Evolutionary conservation across 768 basidiomycete genomes (phyloP).

Genomic region (Collybia sp.): DNA sequence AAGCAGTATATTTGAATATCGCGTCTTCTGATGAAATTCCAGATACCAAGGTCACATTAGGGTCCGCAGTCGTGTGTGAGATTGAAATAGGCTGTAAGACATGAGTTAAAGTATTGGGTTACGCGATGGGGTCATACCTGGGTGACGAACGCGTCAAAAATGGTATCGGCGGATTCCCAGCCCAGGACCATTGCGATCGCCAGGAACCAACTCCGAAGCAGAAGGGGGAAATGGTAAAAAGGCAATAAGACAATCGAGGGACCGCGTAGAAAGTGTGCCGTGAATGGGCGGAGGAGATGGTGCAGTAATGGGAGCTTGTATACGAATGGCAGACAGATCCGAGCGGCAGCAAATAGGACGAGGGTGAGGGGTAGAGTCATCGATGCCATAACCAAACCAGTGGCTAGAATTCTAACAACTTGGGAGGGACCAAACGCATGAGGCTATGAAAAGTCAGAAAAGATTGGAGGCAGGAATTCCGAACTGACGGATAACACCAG

Average conservation of each 20-base stretch:
- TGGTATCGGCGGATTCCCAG: slow-evolving; percentile 60
- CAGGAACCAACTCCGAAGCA: slow-evolving; percentile 45
- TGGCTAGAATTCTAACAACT: slow-evolving; percentile 25
- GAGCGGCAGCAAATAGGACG: slow-evolving; percentile 40
- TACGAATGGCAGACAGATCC: slow-evolving; percentile 47
- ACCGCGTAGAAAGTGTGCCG: slow-evolving; percentile 57
- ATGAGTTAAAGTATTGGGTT: not conserved
- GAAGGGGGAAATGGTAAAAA: slow-evolving; percentile 36
- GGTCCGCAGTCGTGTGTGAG: slow-evolving; percentile 40
- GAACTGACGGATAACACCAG: not conserved
- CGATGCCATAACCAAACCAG: slow-evolving; percentile 35
- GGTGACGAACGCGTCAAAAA: slow-evolving; percentile 57
- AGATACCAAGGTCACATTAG: slow-evolving; percentile 53
- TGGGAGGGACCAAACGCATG: no score
- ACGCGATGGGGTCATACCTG: slow-evolving; percentile 36
- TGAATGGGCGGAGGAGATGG: slow-evolving; percentile 51
- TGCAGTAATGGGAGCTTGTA: slow-evolving; percentile 51
- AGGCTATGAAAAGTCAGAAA: no score
- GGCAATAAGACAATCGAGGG: slow-evolving; percentile 51
- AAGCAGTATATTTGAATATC: slow-evolving; percentile 61
- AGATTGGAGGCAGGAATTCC: no score
- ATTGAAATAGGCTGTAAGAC: slow-evolving; percentile 41
- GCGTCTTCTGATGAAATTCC: slow-evolving; percentile 53
- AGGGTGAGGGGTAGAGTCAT: slow-evolving; percentile 32
- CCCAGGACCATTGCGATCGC: slow-evolving; percentile 44